Evolutionary conservation across 2,329 filamentous ascomycete species (phyloP).

Genomic region (Immersiporthe knoxdaviesiana): DNA sequence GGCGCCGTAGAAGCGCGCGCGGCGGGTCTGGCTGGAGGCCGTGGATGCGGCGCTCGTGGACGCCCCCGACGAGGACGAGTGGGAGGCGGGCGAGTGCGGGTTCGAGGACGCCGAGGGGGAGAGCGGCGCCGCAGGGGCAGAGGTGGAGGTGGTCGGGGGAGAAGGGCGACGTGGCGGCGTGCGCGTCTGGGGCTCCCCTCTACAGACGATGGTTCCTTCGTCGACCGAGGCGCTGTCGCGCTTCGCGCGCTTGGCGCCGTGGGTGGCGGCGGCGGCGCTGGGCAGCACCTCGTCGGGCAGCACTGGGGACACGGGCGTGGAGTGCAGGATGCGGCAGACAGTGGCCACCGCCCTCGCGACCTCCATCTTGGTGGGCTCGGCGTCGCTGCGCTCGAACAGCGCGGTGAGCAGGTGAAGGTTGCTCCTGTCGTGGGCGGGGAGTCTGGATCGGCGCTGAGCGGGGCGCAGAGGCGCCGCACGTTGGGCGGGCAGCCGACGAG

Average conservation of each 20-base stretch:
- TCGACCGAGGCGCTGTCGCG: not conserved
- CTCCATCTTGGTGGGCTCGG: slow-evolving; percentile 62
- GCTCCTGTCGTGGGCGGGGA: slow-evolving; percentile 39
- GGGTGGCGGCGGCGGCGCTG: not conserved
- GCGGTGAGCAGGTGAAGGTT: slow-evolving; percentile 45
- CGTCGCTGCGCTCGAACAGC: slow-evolving; percentile 49
- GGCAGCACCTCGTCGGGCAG: slow-evolving; percentile 41
- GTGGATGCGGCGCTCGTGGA: slow-evolving; percentile 1
- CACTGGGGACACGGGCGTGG: slow-evolving; percentile 38
- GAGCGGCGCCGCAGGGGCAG: not conserved
- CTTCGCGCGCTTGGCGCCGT: slow-evolving; percentile 17
- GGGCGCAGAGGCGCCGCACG: slow-evolving; percentile 51
- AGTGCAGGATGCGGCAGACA: slow-evolving; percentile 60
- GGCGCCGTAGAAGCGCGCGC: slow-evolving; percentile 52
- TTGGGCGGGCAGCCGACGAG: slow-evolving; percentile 57
- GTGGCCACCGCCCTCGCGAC: slow-evolving; percentile 57
- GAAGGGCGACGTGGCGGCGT: slow-evolving; percentile 3
- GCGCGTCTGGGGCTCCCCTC: not conserved
- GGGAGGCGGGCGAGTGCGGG: slow-evolving; percentile 8
- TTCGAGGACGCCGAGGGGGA: slow-evolving; percentile 13
- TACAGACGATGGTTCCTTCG: not conserved
- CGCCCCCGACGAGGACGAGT: slow-evolving; percentile 9
- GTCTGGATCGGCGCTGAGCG: slow-evolving; percentile 43
- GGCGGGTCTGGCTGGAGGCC: slow-evolving; percentile 30
- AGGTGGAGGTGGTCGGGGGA: slow-evolving; percentile 10